Evolutionary conservation across 2,329 filamentous ascomycete genomes (phyloP).

Genomic region (Helotiales sp.): DNA sequence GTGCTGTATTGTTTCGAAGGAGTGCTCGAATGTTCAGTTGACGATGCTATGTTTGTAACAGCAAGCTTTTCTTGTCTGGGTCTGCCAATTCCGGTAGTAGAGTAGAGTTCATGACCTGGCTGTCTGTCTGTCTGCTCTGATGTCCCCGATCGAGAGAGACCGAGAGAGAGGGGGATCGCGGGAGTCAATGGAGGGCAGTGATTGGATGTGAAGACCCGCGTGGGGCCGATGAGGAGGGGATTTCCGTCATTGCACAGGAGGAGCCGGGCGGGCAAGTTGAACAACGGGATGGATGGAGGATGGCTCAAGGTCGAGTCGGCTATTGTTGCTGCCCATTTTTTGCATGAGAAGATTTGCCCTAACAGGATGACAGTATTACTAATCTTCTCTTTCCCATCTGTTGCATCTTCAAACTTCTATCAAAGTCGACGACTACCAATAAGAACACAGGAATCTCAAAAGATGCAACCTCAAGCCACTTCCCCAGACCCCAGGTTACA

Average conservation of each 20-base stretch:
- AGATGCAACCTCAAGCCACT: neutral
- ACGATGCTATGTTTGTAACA: neutral
- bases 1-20: neutral
- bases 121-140: neutral
- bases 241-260: neutral
- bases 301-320: no score
- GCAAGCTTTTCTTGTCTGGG: neutral
- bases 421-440: neutral
- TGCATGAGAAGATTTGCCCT: neutral
- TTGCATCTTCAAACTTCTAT: neutral
- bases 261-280: no score
- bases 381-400: neutral
- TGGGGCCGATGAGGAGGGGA: neutral
- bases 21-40: conserved; percentile 1
- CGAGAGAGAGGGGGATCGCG: neutral
- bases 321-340: neutral
- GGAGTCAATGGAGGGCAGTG: neutral
- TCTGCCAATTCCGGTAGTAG: neutral
- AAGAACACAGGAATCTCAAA: no score
- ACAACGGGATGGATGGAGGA: no score
- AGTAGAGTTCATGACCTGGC: neutral
- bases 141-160: neutral
- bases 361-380: neutral
- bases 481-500: neutral
- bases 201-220: neutral